These are phyloP conservation scores for Castanea crenata DNA, from an alignment of 306 rosid genomes.

Conservation along the genomic window DNA sequence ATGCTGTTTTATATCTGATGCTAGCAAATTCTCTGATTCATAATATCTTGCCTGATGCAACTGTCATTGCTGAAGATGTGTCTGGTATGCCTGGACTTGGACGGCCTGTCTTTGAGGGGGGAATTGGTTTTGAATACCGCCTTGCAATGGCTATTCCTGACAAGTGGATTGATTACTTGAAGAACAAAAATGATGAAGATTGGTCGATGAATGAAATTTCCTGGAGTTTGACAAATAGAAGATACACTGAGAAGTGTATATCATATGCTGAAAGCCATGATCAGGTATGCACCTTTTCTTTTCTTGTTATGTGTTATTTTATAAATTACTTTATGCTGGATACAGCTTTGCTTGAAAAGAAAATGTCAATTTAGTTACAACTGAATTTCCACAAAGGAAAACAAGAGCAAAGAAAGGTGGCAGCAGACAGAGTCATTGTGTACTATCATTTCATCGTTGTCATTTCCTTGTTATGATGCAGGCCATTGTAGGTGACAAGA, in stretches of 20 bases:
- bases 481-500: constrained; percentile 97
- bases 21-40: constrained; percentile 74
- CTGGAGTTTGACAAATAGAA: constrained; percentile 78
- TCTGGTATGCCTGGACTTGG: constrained; percentile 99
- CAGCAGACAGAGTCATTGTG: constrained; percentile 3
- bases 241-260: constrained; percentile 87
- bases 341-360: constrained; percentile 6
- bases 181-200: constrained; percentile 70
- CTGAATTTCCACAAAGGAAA: constrained; percentile 22
- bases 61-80: constrained; percentile 92
- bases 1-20: constrained; percentile 94
- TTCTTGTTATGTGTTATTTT: constrained; percentile 4
- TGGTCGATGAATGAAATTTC: constrained; percentile 90
- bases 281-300: constrained; percentile 54
- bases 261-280: constrained; percentile 98
- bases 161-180: constrained; percentile 88
- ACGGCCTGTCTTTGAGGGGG: constrained; percentile 65
- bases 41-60: constrained; percentile 74
- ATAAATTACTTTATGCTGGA: not conserved
- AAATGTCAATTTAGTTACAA: constrained; percentile 19
- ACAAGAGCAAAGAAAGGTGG: constrained; percentile 11
- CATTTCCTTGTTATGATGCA: constrained; percentile 25
- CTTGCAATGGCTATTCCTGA: constrained; percentile 95
- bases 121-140: constrained; percentile 89
- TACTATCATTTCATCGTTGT: not conserved